These are phyloP conservation scores for Colletotrichum gloeosporioides DNA, from an alignment of 2,329 filamentous ascomycete genomes.

Conservation along the genomic window DNA sequence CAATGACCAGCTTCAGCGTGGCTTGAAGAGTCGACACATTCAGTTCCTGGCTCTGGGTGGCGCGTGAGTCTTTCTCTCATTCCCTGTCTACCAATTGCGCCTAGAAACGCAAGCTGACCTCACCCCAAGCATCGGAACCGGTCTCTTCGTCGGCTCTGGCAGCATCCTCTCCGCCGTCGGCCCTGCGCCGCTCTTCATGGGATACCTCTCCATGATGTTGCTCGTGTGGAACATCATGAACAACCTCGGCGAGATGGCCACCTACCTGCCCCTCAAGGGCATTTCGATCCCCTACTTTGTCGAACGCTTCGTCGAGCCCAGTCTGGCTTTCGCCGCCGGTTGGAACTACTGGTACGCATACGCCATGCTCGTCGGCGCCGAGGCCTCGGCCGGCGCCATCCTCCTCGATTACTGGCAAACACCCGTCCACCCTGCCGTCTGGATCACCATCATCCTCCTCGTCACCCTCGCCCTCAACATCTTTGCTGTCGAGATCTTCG, in stretches of 20 bases:
- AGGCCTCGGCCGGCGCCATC: constrained; percentile 62
- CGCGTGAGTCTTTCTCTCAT: constrained; percentile 34
- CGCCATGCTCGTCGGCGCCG: constrained; percentile 61
- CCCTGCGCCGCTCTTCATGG: constrained; percentile 73
- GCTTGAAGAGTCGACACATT: constrained; percentile 65
- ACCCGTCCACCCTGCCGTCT: constrained; percentile 57
- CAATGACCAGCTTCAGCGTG: constrained; percentile 55
- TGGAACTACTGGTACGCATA: constrained; percentile 71
- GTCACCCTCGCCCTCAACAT: constrained; percentile 62
- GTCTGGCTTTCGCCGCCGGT: constrained; percentile 60
- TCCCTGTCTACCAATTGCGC: neutral
- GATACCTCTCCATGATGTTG: constrained; percentile 64
- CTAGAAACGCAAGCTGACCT: neutral
- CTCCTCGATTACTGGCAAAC: constrained; percentile 66
- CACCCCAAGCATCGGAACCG: constrained; percentile 60
- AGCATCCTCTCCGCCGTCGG: constrained; percentile 60
- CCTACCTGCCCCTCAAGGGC: constrained; percentile 59
- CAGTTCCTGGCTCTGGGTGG: constrained; percentile 64
- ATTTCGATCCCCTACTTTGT: constrained; percentile 64
- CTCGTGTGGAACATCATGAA: constrained; percentile 62
- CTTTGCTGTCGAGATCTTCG: constrained; percentile 61
- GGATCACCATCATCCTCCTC: constrained; percentile 63
- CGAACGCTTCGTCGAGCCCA: constrained; percentile 59
- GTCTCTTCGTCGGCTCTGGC: constrained; percentile 68
- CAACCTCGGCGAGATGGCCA: constrained; percentile 59